Base-by-base conservation (phyloP, 2,329 filamentous ascomycete species). In the Fusarium sp. region DNA sequence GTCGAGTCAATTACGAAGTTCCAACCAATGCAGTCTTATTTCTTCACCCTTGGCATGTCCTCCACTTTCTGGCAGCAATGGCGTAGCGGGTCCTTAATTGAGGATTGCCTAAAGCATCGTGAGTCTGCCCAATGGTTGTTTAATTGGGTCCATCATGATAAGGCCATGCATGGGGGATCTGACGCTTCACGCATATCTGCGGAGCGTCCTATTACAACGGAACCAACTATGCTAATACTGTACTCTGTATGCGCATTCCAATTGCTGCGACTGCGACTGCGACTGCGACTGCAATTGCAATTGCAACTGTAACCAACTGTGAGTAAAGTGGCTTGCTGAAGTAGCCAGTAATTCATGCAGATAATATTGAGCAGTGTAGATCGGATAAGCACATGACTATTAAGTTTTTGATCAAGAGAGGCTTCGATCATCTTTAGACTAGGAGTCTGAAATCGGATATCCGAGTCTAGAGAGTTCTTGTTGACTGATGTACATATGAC, bases 161-260 rank as follows among this genome's bases (percentile, higher is more conserved):
- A 73, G 71, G 67, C 55, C 71, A 72, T 73, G 71, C 71, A 73
- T 71, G 64, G 67, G 63, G 67, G 71, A 73, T 73, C 71, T 72
- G 71, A 69, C 71, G 60, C 60, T 66, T 71, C 50, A 65, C 59
- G 60, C 58, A 60, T 62, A 48, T 59, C 50, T 68, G 67, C 67
- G 71, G 66, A 73, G 71, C 51, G 58, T 66, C 60, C 61, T 67
- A 51, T 50, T 47, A 64, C 39, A 61, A 66, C 68, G 66, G 65
- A 66, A 70, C 70, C 56, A 62, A 37, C 50, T 56, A 52, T 58
- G 53, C 30, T 49, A 35, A 35, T 49, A 35, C 37, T 58, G n/a
- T 33, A 30, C 43, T 35, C 37, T 44, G n/a, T 33, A 46, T 63
- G 58, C 49, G 50, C 47, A 49, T 44, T 40, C 25, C 19, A 46